These are phyloP conservation scores for Pythium rishiriense DNA, from an alignment of 352 stramenopile species.

Conservation along the genomic window DNA sequence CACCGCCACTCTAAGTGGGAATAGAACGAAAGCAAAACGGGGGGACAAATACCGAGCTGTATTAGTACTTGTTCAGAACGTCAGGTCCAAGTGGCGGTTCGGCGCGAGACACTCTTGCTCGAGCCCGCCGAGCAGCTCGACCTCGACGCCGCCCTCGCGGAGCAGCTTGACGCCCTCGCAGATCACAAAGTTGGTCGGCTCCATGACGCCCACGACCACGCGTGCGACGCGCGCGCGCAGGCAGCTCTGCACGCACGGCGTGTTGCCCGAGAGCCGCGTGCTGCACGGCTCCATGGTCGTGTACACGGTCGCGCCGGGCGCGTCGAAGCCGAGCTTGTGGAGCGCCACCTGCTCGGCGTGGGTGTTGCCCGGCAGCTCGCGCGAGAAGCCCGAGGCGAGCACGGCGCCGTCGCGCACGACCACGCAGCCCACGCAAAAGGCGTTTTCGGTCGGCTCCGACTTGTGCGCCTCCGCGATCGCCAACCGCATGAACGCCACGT, in stretches of 20 bases:
- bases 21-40: too few relatives aligned
- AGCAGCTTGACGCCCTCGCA: constrained; percentile 82
- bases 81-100: constrained; percentile 70
- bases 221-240: constrained; percentile 61
- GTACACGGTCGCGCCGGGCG: constrained; percentile 72
- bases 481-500: constrained; percentile 73
- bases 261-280: constrained; percentile 81
- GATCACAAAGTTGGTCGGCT: constrained; percentile 87
- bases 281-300: constrained; percentile 91
- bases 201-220: constrained; percentile 84
- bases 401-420: constrained; percentile 58
- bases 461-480: constrained; percentile 82
- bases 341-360: constrained; percentile 88
- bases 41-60: too few relatives aligned
- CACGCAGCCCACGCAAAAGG: constrained; percentile 85
- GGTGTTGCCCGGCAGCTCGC: constrained; percentile 87
- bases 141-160: constrained; percentile 59
- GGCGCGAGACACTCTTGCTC: constrained; percentile 75
- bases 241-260: constrained; percentile 79
- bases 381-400: constrained; percentile 77
- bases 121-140: constrained; percentile 70
- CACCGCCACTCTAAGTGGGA: too few relatives aligned
- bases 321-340: constrained; percentile 75
- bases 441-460: constrained; percentile 65
- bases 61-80: constrained; percentile 35